Percentiles rank a stretch among this genome's conserved stretches.
phyloP scores from a whole-genome alignment of 1,284 basidiomycete species.

The Sporisorium sorghi region DNA sequence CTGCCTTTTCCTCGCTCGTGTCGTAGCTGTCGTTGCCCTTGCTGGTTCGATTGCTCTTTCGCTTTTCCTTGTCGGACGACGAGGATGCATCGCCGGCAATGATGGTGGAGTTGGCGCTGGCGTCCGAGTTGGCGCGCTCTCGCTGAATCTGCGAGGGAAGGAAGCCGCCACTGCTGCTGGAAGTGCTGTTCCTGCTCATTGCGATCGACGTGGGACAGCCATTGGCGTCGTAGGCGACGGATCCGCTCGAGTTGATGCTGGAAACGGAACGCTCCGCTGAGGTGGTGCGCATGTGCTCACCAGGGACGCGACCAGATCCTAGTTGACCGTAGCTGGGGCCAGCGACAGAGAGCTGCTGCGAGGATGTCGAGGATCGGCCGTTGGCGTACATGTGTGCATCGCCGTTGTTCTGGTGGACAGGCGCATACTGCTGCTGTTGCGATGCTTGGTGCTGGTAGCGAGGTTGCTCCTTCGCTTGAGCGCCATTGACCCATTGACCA shows the following conservation, averaged over 20 bases:
- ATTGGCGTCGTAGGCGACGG: slow-evolving; percentile 19
- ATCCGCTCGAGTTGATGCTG: slow-evolving; percentile 37
- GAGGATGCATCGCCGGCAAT: slow-evolving; percentile 32
- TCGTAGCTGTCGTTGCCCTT: slow-evolving; percentile 50
- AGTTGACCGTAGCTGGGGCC: slow-evolving; percentile 33
- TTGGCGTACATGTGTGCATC: slow-evolving; percentile 21
- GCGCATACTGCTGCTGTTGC: slow-evolving; percentile 22
- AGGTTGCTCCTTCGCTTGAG: slow-evolving; percentile 7
- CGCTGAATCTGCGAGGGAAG: slow-evolving; percentile 61
- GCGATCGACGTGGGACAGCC: slow-evolving; percentile 27
- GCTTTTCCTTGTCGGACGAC: slow-evolving; percentile 43
- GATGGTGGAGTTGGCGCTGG: slow-evolving; percentile 43
- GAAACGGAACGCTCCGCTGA: slow-evolving; percentile 53
- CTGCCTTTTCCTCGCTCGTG: slow-evolving; percentile 52
- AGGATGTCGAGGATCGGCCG: slow-evolving; percentile 27
- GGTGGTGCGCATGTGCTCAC: slow-evolving; percentile 39
- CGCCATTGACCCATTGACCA: slow-evolving; percentile 10
- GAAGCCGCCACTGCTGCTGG: slow-evolving; percentile 50
- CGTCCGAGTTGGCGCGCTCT: slow-evolving; percentile 55
- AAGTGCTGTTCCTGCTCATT: slow-evolving; percentile 45
- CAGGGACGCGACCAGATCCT: slow-evolving; percentile 12
- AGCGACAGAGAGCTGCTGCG: slow-evolving; percentile 20
- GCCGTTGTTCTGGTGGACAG: slow-evolving; percentile 11
- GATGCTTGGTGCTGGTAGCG: slow-evolving; percentile 61
- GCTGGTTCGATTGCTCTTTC: slow-evolving; percentile 53